Base-by-base conservation (phyloP, 2,329 filamentous ascomycete genomes). In the Penicillium concentricum region DNA sequence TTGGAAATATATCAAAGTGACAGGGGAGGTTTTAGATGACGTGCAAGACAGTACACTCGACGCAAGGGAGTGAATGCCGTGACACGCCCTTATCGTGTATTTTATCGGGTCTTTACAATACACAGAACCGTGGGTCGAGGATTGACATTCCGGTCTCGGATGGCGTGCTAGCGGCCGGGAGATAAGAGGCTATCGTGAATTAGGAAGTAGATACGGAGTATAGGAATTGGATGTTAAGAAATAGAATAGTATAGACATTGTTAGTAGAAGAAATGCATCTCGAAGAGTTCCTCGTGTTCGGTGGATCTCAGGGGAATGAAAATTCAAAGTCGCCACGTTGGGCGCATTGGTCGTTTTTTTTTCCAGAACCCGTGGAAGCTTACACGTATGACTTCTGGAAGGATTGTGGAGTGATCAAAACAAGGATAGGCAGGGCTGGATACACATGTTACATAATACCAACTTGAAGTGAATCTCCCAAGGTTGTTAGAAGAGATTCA, bases 111-210 rank as follows among this genome's bases (percentile, higher is more conserved):
- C n/a, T n/a, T n/a, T n/a, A 30, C 26, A 12, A 48, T 35, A 41
- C 44, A 12, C 34, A 45, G 56, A 62, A 63, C 61, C 61, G 54
- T 65, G 61, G 63, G 61, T 62, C 61, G 28, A 45, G 15, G 54
- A 61, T 62, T 57, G 49, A 53, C 62, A 63, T 63, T 62, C 62
- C 61, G 53, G 57, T 60, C 55, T 58, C 61, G 61, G 62, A 57
- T 57, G 59, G 59, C 60, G 60, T 61, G 60, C 47, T 63, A 63
- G 61, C 41, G 60, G 51, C 57, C 61, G 61, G 22, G 39, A 6
- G 39, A 43, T 32, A 24, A 49, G 56, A 63, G 37, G 34, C 32
- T 45, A 48, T 57, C 45, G 32, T 24, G 38, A 26, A 47, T 43
- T 49, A 39, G 39, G 47, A n/a, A 42, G 24, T 20, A 47, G 32